Evolutionary conservation across 202 grass and related monocot species (phyloP).

Genomic region (Zizania palustris): DNA sequence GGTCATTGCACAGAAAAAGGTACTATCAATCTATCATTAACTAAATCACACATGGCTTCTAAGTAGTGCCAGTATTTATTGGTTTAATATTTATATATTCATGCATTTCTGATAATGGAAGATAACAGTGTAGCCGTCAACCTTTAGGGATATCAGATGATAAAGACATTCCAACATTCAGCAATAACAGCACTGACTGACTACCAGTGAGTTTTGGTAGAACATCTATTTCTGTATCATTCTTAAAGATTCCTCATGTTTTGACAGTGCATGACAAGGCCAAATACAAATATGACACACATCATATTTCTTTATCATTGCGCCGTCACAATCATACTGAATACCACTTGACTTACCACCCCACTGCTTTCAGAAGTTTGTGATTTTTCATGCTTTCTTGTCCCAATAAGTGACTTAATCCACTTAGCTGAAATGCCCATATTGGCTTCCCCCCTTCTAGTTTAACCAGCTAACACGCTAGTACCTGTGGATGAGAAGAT

Average conservation of each 20-base stretch:
- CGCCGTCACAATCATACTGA: not conserved
- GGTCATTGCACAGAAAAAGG: not conserved
- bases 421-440: conserved; percentile 79
- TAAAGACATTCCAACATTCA: conserved; percentile 42
- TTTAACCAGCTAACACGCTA: conserved; percentile 37
- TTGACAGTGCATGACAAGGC: conserved; percentile 3
- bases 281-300: conserved; percentile 3
- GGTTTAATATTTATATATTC: not conserved
- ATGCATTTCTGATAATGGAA: conserved; percentile 20
- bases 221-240: not conserved
- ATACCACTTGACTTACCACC: conserved; percentile 46
- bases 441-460: not conserved
- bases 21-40: not conserved
- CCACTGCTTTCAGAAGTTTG: conserved; percentile 49
- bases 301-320: not conserved
- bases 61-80: conserved; percentile 31
- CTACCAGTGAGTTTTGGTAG: conserved; percentile 24
- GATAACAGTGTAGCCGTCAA: conserved; percentile 10
- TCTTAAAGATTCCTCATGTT: conserved; percentile 27
- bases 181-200: conserved; percentile 13
- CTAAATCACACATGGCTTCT: conserved; percentile 4
- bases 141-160: conserved; percentile 34
- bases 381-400: conserved; percentile 54
- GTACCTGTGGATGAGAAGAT: conserved; percentile 38
- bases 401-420: conserved; percentile 70